Base-by-base conservation (phyloP, 2,329 filamentous ascomycete species). In the Trichoderma afroharzianum region DNA sequence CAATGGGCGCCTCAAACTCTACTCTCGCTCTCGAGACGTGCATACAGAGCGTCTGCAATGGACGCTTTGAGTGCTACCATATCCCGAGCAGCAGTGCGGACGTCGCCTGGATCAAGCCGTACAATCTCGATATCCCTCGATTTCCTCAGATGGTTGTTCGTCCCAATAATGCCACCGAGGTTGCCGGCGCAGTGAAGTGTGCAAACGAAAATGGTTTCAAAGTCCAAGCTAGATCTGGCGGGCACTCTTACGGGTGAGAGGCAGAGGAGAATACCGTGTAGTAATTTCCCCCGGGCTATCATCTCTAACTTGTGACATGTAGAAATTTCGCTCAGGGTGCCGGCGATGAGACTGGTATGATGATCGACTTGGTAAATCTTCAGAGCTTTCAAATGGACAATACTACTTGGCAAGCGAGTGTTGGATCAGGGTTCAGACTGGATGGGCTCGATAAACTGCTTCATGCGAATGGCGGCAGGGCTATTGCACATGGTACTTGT, bases 141-240 rank as follows among this genome's bases (percentile, higher is more conserved):
- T 84, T 79, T 6, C 90, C 89, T 0, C 80, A 83, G 9, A 88
- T 87, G 12, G 87, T 91, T 21, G 84, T 89, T 3, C 82, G 87
- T 8, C 89, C 89, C 0, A 79, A 81, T 6, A 87, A 81, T 0
- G 81, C 84, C 12, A 78, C 85, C 26, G 87, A 91, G 69, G 85
- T 91, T 2, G 83, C 88, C 1, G 84, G 80, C 24, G 86, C 88
- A 15, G 83, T 92, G 50, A 84, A 86, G 64, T 91, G 89, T 76
- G 90, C 89, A 6, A 81, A 77, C 2, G 73, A 83, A 28, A 81
- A 82, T 71, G 80, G 81, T 6, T 78, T 87, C 67, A 86, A 87
- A 74, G 88, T 91, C 0, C 88, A 91, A 76, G 86, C 90, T 26
- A 87, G 85, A 74, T 89, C 88, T 2, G 90, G 90, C 4, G 90